Conservation (phyloP, 495 filamentous ascomycete genomes). For the Tuber magnatum region DNA sequence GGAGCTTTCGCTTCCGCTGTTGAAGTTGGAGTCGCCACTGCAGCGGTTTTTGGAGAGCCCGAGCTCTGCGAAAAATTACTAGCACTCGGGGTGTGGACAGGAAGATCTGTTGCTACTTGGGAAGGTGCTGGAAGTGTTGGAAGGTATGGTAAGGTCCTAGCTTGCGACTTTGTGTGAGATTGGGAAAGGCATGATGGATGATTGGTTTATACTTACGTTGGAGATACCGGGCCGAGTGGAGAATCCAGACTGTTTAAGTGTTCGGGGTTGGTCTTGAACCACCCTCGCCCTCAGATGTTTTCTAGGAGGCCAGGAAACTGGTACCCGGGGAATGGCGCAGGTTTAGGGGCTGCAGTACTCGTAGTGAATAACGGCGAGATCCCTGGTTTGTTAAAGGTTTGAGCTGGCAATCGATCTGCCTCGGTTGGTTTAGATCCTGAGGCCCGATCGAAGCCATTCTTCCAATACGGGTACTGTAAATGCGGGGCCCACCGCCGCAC, state of each 20-base stretch:
- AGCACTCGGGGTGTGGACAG: not conserved
- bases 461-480: not conserved
- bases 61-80: not conserved
- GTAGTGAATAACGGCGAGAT: not conserved
- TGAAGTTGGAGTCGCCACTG: slow-evolving; percentile 21
- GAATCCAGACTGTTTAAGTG: not conserved
- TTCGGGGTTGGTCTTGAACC: not conserved
- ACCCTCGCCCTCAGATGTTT: not conserved
- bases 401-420: not conserved
- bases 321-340: not conserved
- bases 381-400: not conserved
- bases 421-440: not conserved
- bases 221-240: not conserved
- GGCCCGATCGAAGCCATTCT: not conserved
- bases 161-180: not conserved
- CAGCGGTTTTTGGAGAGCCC: not conserved
- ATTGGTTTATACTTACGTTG: not conserved
- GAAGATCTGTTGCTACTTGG: not conserved
- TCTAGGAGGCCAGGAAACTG: not conserved
- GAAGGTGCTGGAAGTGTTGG: not conserved
- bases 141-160: not conserved
- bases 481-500: not conserved
- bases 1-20: slow-evolving; percentile 11
- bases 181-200: not conserved
- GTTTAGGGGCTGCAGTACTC: not conserved